phyloP scores from a whole-genome alignment of 2,329 filamentous ascomycete species.

The Neonectria magnoliae region DNA sequence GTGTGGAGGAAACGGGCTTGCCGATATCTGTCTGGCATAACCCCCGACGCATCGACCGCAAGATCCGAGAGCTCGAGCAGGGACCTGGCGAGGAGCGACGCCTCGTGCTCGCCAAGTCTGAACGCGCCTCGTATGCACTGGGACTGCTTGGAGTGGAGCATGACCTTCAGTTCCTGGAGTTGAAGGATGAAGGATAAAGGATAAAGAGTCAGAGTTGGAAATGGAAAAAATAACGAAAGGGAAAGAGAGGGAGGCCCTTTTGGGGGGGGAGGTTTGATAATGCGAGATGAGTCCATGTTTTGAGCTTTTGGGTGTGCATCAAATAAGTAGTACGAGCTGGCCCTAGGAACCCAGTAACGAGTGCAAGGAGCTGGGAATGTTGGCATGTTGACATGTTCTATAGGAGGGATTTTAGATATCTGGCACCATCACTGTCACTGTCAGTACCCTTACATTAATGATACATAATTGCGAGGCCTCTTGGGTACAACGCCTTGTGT shows the following conservation, averaged over 20 bases:
- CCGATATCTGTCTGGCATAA: slow-evolving; percentile 59
- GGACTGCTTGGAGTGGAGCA: slow-evolving; percentile 82
- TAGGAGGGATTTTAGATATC: slow-evolving; percentile 13
- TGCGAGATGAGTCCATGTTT: slow-evolving; percentile 16
- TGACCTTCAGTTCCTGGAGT: slow-evolving; percentile 72
- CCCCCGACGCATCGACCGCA: slow-evolving; percentile 61
- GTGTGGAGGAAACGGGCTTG: slow-evolving; percentile 51
- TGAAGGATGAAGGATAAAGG: slow-evolving; percentile 57
- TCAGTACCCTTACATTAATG: slow-evolving; percentile 43
- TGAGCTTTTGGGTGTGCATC: not conserved
- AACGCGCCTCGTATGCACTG: slow-evolving; percentile 78
- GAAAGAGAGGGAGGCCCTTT: not conserved
- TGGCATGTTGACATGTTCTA: not conserved
- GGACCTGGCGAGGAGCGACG: slow-evolving; percentile 52
- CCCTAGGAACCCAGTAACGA: not conserved
- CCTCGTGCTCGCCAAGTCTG: slow-evolving; percentile 69
- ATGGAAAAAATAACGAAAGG: not conserved
- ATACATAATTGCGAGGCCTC: slow-evolving; percentile 38
- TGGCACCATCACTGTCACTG: slow-evolving; percentile 27
- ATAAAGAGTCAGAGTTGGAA: slow-evolving; percentile 17
- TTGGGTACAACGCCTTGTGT: slow-evolving; percentile 20
- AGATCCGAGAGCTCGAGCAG: slow-evolving; percentile 58
- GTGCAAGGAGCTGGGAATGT: not conserved
- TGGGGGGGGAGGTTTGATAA: slow-evolving; percentile 1
- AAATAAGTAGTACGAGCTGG: not conserved